These are phyloP conservation scores for Rhynchosporium graminicola DNA, from an alignment of 2,329 filamentous ascomycete species.

Conservation along the genomic window DNA sequence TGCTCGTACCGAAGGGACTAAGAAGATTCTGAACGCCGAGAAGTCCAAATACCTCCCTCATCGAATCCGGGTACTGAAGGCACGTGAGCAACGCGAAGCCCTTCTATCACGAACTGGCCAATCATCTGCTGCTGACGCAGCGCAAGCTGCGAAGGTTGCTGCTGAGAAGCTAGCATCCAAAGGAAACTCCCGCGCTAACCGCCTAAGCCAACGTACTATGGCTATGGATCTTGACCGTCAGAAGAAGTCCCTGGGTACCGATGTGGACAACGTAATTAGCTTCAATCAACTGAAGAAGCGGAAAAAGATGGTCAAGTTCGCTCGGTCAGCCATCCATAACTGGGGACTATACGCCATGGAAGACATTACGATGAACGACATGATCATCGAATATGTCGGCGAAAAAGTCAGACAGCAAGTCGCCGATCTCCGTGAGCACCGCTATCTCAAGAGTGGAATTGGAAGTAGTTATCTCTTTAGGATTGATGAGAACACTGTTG, in stretches of 20 bases:
- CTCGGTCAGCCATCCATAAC: conserved; percentile 95
- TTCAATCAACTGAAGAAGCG: conserved; percentile 99
- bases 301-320: conserved; percentile 98
- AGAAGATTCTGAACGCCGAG: conserved; percentile 94
- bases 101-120: conserved; percentile 66
- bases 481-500: conserved; percentile 95
- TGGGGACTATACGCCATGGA: conserved; percentile 98
- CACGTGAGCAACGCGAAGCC: conserved; percentile 88
- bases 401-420: conserved; percentile 97
- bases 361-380: conserved; percentile 94
- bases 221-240: conserved; percentile 95
- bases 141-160: conserved; percentile 70
- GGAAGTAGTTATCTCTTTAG: conserved; percentile 97
- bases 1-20: conserved; percentile 88
- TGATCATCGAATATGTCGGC: conserved; percentile 99
- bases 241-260: conserved; percentile 79
- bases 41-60: conserved; percentile 98
- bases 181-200: conserved; percentile 88
- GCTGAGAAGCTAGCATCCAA: conserved; percentile 82
- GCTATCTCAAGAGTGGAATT: conserved; percentile 94
- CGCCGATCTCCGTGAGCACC: conserved; percentile 89
- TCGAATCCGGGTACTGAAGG: conserved; percentile 93
- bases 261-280: conserved; percentile 80
- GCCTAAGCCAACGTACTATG: conserved; percentile 91
- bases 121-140: conserved; percentile 64